Evolutionary conservation across 306 rosid species (phyloP).

Genomic region (Lotus japonicus): DNA sequence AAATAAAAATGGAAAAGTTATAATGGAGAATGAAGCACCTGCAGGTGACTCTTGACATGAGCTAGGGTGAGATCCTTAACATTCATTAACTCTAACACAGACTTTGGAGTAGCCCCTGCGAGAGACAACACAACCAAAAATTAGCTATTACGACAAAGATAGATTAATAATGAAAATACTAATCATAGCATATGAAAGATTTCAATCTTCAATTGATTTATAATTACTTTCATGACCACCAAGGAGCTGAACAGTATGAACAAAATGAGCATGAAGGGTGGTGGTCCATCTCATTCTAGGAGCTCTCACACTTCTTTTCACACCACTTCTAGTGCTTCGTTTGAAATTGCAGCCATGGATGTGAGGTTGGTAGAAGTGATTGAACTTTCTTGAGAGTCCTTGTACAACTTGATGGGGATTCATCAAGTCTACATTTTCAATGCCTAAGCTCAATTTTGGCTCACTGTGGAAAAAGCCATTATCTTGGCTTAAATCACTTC

Average conservation of each 20-base stretch:
- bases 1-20: neutral
- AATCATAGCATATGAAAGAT: neutral
- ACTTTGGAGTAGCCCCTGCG: slow-evolving; percentile 91
- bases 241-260: slow-evolving; percentile 88
- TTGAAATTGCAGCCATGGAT: slow-evolving; percentile 51
- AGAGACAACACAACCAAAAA: neutral
- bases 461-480: slow-evolving; percentile 19
- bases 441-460: slow-evolving; percentile 53
- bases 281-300: slow-evolving; percentile 97
- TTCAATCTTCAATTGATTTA: slow-evolving; percentile 14
- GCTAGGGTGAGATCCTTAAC: slow-evolving; percentile 96
- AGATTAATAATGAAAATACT: neutral
- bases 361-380: slow-evolving; percentile 35
- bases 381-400: slow-evolving; percentile 23
- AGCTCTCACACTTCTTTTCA: slow-evolving; percentile 67
- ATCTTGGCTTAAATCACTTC: slow-evolving; percentile 66
- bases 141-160: neutral
- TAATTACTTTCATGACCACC: slow-evolving; percentile 96
- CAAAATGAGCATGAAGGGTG: slow-evolving; percentile 89
- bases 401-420: slow-evolving; percentile 11
- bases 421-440: slow-evolving; percentile 20
- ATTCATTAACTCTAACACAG: slow-evolving; percentile 89
- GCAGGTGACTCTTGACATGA: slow-evolving; percentile 97
- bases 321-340: slow-evolving; percentile 28
- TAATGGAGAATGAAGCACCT: slow-evolving; percentile 38